A percentile compares a stretch with the other conserved stretches of the same genome.
Evolutionary conservation across 495 filamentous ascomycete genomes (phyloP).

Genomic region (Echria macrotheca): DNA sequence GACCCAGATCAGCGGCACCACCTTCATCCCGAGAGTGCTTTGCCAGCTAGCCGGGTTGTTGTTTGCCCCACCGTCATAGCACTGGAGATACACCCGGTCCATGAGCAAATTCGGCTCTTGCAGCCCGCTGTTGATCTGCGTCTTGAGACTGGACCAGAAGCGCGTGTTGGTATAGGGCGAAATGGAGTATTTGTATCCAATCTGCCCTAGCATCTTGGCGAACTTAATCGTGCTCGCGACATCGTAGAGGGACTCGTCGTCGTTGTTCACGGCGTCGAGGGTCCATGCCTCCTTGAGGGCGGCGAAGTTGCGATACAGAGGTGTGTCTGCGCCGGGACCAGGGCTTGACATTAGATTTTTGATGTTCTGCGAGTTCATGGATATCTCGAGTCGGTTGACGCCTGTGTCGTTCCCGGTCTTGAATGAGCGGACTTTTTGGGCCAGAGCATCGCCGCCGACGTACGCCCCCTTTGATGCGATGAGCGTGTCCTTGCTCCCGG

Average conservation of each 20-base stretch:
- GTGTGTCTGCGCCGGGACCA: constrained; percentile 26
- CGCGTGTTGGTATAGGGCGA: constrained; percentile 35
- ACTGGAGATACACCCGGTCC: constrained; percentile 38
- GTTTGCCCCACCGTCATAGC: constrained; percentile 37
- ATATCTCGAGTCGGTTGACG: constrained; percentile 35
- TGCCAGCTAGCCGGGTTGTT: constrained; percentile 36
- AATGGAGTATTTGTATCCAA: constrained; percentile 37
- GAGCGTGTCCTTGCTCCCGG: constrained; percentile 31
- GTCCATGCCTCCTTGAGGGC: constrained; percentile 34
- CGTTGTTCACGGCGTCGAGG: constrained; percentile 41
- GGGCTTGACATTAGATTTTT: constrained; percentile 29
- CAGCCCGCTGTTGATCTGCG: constrained; percentile 25
- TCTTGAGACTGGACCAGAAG: constrained; percentile 29
- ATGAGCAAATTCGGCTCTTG: constrained; percentile 21
- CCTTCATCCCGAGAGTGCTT: constrained; percentile 30
- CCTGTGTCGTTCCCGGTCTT: constrained; percentile 25
- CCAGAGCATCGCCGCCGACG: constrained; percentile 34
- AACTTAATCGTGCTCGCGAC: constrained; percentile 33
- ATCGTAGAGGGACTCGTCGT: constrained; percentile 41
- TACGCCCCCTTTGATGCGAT: constrained; percentile 32
- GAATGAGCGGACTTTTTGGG: constrained; percentile 36
- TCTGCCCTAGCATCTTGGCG: constrained; percentile 33
- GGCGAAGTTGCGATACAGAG: constrained; percentile 33
- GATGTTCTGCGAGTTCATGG: constrained; percentile 40
- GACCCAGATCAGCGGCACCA: constrained; percentile 42